A percentile compares a stretch with the other conserved stretches of the same genome.
Evolutionary conservation across 1,139 yeast genomes (phyloP).

Genomic region (Maudiozyma humilis): DNA sequence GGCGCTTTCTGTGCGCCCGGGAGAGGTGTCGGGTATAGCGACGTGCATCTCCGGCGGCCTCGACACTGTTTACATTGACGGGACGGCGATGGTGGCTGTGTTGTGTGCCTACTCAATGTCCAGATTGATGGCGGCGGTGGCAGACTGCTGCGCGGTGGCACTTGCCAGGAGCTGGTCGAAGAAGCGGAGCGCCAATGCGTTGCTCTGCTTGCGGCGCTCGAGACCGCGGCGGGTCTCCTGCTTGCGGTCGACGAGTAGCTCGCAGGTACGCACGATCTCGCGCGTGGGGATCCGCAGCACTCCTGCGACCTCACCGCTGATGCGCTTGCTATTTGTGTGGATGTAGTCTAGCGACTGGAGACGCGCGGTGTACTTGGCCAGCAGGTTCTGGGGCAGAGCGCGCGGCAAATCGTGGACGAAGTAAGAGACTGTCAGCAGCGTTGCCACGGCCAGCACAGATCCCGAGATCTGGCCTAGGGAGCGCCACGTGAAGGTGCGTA

Average conservation of each 20-base stretch:
- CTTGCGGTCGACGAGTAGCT: slow-evolving; percentile 31
- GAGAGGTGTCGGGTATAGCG: not conserved
- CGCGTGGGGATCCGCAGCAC: slow-evolving; percentile 77
- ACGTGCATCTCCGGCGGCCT: not conserved
- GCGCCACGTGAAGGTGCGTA: slow-evolving; percentile 30
- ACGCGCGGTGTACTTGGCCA: slow-evolving; percentile 58
- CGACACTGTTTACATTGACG: not conserved
- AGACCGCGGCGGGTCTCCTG: slow-evolving; percentile 20
- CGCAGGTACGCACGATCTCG: slow-evolving; percentile 74
- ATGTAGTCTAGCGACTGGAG: slow-evolving; percentile 65
- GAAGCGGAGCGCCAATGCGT: slow-evolving; percentile 51
- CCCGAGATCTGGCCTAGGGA: slow-evolving; percentile 30
- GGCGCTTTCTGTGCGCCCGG: not conserved
- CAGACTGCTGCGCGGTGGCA: slow-evolving; percentile 40
- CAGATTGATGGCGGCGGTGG: slow-evolving; percentile 45
- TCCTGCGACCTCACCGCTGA: slow-evolving; percentile 72
- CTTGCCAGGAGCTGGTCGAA: slow-evolving; percentile 48
- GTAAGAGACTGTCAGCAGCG: slow-evolving; percentile 57
- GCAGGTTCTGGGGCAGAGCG: slow-evolving; percentile 79
- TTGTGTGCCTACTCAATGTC: slow-evolving; percentile 38
- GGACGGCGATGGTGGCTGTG: too few relatives aligned
- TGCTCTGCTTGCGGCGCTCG: slow-evolving; percentile 43
- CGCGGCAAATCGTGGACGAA: slow-evolving; percentile 74
- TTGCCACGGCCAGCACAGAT: slow-evolving; percentile 41
- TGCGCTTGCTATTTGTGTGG: slow-evolving; percentile 66